Percentiles rank a stretch among this genome's conserved stretches.
These are phyloP conservation scores for Pseudocercospora crystallina DNA, from an alignment of 2,329 filamentous ascomycete genomes.

Conservation along the genomic window DNA sequence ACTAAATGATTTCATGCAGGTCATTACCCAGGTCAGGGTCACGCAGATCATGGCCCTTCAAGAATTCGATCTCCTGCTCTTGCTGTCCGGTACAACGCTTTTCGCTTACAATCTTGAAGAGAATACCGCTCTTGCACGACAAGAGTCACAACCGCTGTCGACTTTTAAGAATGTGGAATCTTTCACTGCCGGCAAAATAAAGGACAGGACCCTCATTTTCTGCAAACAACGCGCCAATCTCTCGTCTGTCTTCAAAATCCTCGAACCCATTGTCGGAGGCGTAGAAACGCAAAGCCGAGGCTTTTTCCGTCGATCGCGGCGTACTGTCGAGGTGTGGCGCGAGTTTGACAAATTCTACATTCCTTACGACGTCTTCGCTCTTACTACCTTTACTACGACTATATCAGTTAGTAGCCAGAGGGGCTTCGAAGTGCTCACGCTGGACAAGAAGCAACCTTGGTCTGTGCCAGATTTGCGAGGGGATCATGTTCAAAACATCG, in stretches of 20 bases:
- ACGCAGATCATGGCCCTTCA: too few relatives aligned
- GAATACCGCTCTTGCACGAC: constrained; percentile 67
- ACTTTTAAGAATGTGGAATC: constrained; percentile 90
- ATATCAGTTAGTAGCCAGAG: constrained; percentile 87
- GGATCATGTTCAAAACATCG: constrained; percentile 78
- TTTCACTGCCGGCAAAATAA: constrained; percentile 94
- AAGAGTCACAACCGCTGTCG: constrained; percentile 86
- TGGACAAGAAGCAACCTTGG: constrained; percentile 96
- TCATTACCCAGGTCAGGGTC: too few relatives aligned
- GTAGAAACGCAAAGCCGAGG: constrained; percentile 71
- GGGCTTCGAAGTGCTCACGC: constrained; percentile 90
- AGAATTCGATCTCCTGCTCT: constrained; percentile 86
- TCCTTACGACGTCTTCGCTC: constrained; percentile 86
- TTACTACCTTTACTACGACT: constrained; percentile 93
- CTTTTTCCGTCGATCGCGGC: constrained; percentile 69
- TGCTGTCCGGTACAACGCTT: constrained; percentile 85
- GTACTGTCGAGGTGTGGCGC: constrained; percentile 91
- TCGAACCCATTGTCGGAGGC: constrained; percentile 92
- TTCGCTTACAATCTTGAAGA: constrained; percentile 90
- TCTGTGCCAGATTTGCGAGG: constrained; percentile 83
- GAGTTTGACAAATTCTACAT: constrained; percentile 99
- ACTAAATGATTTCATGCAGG: too few relatives aligned
- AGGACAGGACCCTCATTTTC: constrained; percentile 88
- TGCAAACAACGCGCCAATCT: constrained; percentile 91
- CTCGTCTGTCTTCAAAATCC: constrained; percentile 89